Percentiles rank a stretch among this genome's conserved stretches.
Conservation (phyloP, 257 asterid genomes). For the Echium plantagineum region DNA sequence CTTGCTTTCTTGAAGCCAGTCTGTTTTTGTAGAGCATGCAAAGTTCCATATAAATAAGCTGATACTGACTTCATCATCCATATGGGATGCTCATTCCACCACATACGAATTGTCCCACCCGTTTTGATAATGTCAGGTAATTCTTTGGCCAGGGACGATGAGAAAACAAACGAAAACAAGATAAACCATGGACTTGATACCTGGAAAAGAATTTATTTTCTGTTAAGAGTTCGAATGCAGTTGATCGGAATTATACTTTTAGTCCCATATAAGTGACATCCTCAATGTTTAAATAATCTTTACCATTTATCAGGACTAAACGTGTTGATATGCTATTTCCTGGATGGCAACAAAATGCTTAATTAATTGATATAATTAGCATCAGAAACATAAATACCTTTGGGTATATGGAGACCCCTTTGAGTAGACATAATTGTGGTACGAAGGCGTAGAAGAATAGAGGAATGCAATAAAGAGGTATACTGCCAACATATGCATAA, state of each 20-base stretch:
- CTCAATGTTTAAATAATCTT: background rate
- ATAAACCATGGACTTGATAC: conserved; percentile 39
- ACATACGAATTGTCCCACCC: conserved; percentile 32
- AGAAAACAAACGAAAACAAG: conserved; percentile 29
- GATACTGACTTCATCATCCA: conserved; percentile 57
- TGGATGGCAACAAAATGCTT: too few relatives aligned
- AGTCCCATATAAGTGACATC: too few relatives aligned
- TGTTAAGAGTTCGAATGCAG: too few relatives aligned
- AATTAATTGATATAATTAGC: too few relatives aligned
- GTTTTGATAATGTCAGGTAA: conserved; percentile 32
- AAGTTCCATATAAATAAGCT: conserved; percentile 34
- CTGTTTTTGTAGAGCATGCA: conserved; percentile 30
- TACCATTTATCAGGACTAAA: too few relatives aligned
- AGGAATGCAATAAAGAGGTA: conserved; percentile 17
- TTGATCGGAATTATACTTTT: too few relatives aligned
- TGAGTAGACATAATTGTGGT: conserved; percentile 32
- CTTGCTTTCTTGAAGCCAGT: conserved; percentile 36
- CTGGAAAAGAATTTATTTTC: conserved; percentile 17
- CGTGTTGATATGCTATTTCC: too few relatives aligned
- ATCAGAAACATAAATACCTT: conserved; percentile 16
- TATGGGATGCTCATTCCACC: conserved; percentile 44
- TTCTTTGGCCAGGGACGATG: conserved; percentile 39
- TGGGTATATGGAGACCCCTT: conserved; percentile 36
- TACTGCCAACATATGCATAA: conserved; percentile 20
- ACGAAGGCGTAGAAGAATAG: conserved; percentile 23